Evolutionary conservation across 2,329 filamentous ascomycete species (phyloP).

Genomic region (Ilyonectria sp.): DNA sequence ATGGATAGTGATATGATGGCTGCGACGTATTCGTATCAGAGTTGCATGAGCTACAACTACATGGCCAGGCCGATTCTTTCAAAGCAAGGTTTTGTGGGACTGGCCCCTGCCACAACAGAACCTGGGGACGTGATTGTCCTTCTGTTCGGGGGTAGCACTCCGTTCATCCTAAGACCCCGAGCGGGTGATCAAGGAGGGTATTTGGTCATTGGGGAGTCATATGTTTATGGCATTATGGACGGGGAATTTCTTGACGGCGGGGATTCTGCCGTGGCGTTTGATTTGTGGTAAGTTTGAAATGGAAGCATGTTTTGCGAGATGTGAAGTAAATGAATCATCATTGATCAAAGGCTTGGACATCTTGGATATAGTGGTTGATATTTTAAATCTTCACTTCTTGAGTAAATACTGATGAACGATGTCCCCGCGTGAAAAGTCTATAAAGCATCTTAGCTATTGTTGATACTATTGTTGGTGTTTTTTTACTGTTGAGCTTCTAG

Average conservation of each 20-base stretch:
- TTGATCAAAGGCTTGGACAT: no score
- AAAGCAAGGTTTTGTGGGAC: slow-evolving; percentile 6
- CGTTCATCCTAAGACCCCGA: slow-evolving; percentile 14
- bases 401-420: no score
- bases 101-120: slow-evolving; percentile 9
- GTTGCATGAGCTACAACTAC: slow-evolving; percentile 22
- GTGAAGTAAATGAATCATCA: no score
- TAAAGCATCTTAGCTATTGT: no score
- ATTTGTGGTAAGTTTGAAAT: background rate
- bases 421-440: no score
- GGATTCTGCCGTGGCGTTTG: background rate
- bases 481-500: no score
- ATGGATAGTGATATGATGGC: slow-evolving; percentile 19
- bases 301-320: no score
- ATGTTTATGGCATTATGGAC: slow-evolving; percentile 28
- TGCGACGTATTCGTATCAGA: slow-evolving; percentile 21
- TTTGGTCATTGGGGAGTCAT: slow-evolving; percentile 22
- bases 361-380: no score
- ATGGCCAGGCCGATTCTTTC: slow-evolving; percentile 15
- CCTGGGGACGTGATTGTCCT: slow-evolving; percentile 18
- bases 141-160: slow-evolving; percentile 15
- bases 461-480: no score
- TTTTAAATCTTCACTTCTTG: no score
- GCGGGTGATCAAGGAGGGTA: background rate
- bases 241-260: slow-evolving; percentile 9